These are phyloP conservation scores for Eremothecium sinecaudum DNA, from an alignment of 1,139 yeast genomes.

Conservation along the genomic window DNA sequence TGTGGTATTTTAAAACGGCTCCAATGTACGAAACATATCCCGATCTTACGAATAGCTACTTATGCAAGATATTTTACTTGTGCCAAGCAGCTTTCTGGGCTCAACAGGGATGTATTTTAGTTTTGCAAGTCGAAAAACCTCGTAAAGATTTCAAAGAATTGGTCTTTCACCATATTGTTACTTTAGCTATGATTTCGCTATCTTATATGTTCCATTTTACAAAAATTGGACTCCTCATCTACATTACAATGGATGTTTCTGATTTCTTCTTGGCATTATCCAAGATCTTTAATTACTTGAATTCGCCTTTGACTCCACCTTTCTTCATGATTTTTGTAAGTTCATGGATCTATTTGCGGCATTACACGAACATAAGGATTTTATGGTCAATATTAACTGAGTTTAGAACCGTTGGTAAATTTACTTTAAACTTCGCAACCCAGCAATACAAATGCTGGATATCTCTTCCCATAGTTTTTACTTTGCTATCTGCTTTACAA, in stretches of 20 bases:
- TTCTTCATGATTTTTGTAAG: slow-evolving; percentile 58
- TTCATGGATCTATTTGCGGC: slow-evolving; percentile 84
- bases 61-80: slow-evolving; percentile 73
- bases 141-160: slow-evolving; percentile 88
- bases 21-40: slow-evolving; percentile 77
- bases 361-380: slow-evolving; percentile 67
- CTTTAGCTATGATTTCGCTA: slow-evolving; percentile 77
- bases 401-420: slow-evolving; percentile 76
- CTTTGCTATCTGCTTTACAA: slow-evolving; percentile 69
- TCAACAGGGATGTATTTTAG: slow-evolving; percentile 78
- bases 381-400: slow-evolving; percentile 86
- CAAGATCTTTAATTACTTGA: slow-evolving; percentile 74
- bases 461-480: slow-evolving; percentile 81
- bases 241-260: slow-evolving; percentile 91
- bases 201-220: slow-evolving; percentile 96
- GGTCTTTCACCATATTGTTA: slow-evolving; percentile 86
- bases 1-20: slow-evolving; percentile 83
- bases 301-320: slow-evolving; percentile 53
- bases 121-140: slow-evolving; percentile 85
- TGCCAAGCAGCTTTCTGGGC: slow-evolving; percentile 97
- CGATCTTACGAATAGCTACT: slow-evolving; percentile 61
- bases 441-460: slow-evolving; percentile 96
- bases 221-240: slow-evolving; percentile 86
- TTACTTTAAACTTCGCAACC: slow-evolving; percentile 73
- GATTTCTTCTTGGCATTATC: slow-evolving; percentile 82